Evolutionary conservation across 2,329 filamentous ascomycete genomes (phyloP).

Genomic region (Talaromyces piceae): DNA sequence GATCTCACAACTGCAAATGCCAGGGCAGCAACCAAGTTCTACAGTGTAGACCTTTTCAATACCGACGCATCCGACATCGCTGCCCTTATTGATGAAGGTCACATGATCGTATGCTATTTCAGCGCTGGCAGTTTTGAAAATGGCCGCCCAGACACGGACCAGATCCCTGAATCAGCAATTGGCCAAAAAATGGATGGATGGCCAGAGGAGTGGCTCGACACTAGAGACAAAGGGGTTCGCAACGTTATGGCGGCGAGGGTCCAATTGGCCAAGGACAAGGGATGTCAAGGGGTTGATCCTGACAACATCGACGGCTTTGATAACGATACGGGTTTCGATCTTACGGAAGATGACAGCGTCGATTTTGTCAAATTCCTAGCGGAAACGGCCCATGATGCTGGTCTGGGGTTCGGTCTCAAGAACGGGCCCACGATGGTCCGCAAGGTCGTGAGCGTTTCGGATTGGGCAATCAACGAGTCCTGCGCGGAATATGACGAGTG

Average conservation of each 20-base stretch:
- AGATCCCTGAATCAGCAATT: background rate
- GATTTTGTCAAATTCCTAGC: constrained; percentile 1
- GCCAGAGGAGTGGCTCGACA: constrained; percentile 1
- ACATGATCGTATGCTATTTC: background rate
- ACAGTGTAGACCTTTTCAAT: constrained; percentile 1
- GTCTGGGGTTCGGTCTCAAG: background rate
- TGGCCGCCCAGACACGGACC: background rate
- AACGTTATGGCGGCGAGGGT: background rate
- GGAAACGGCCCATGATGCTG: background rate
- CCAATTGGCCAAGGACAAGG: background rate
- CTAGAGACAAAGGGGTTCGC: background rate
- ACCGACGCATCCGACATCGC: background rate
- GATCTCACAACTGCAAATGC: background rate
- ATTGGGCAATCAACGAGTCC: background rate
- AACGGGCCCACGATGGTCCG: background rate
- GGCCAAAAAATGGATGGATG: background rate
- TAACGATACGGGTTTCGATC: background rate
- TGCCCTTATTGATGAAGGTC: background rate
- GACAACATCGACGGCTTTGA: constrained; percentile 1
- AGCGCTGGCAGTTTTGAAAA: background rate
- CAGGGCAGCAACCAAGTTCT: background rate
- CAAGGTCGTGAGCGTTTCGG: background rate
- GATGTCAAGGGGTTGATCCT: constrained; percentile 1
- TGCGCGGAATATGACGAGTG: background rate
- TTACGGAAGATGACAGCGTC: background rate